Conservation (phyloP, 139 green algal species). For the Chlamydomonas sp. region DNA sequence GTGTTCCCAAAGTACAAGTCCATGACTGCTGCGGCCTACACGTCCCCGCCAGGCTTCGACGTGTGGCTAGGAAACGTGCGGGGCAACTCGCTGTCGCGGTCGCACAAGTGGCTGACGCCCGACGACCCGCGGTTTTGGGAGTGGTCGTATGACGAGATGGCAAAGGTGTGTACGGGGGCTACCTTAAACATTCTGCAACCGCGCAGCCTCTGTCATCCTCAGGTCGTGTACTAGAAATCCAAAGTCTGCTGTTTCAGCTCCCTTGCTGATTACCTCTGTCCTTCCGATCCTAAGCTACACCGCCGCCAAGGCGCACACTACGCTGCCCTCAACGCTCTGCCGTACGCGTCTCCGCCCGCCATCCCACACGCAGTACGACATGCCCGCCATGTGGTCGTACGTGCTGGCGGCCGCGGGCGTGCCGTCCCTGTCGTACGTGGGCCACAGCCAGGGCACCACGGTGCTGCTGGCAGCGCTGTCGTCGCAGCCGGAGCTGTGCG, state of each 20-base stretch:
- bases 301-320: no score
- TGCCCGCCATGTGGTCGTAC: constrained; percentile 55
- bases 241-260: no score
- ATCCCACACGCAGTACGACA: constrained; percentile 39
- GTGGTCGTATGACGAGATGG: constrained; percentile 74
- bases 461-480: constrained; percentile 59
- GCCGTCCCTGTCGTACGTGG: constrained; percentile 49
- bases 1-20: no score
- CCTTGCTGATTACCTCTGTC: no score
- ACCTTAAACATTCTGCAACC: no score
- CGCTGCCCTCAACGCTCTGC: no score
- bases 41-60: constrained; percentile 43
- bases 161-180: not conserved
- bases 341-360: not conserved
- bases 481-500: not conserved
- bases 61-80: constrained; percentile 74
- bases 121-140: constrained; percentile 56
- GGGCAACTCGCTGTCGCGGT: constrained; percentile 57
- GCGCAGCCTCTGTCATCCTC: no score
- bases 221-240: no score
- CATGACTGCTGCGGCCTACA: no score
- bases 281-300: no score
- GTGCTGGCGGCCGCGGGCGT: constrained; percentile 36
- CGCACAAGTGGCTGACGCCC: constrained; percentile 47
- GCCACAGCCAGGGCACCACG: constrained; percentile 63